Evolutionary conservation across 108 stramenopile genomes (phyloP).

Genomic region (Pseudonitzschia pungens): DNA sequence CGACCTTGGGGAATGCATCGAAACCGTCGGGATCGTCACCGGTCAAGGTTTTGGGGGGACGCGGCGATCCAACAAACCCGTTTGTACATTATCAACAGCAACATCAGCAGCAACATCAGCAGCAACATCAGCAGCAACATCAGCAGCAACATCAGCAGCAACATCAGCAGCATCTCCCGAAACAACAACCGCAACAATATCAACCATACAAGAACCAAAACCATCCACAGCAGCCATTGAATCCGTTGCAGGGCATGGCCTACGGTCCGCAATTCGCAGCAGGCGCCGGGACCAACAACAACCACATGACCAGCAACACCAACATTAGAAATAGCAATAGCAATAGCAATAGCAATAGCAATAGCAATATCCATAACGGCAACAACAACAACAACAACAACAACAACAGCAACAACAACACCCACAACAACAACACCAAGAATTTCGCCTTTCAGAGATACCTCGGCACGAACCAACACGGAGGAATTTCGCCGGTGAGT

Average conservation of each 20-base stretch:
- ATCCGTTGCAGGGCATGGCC: background rate
- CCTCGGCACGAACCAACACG: background rate
- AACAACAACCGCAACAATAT: slow-evolving; percentile 32
- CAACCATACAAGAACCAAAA: slow-evolving; percentile 17
- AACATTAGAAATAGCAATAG: slow-evolving; percentile 23
- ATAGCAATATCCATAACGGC: too few relatives aligned
- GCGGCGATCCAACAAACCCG: background rate
- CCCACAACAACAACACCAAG: slow-evolving; percentile 24
- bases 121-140: slow-evolving; percentile 20
- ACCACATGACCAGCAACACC: background rate
- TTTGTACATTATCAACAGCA: background rate
- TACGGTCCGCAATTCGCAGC: too few relatives aligned
- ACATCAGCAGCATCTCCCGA: too few relatives aligned
- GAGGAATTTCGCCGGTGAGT: slow-evolving; percentile 56
- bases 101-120: slow-evolving; percentile 16
- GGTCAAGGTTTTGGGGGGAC: slow-evolving; percentile 24
- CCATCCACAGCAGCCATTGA: slow-evolving; percentile 11
- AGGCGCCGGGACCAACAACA: too few relatives aligned
- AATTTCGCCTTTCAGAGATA: slow-evolving; percentile 13
- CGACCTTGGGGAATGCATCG: background rate
- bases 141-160: slow-evolving; percentile 31
- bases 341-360: slow-evolving; percentile 16
- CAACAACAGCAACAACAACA: slow-evolving; percentile 7
- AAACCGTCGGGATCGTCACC: background rate
- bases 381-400: too few relatives aligned